These are phyloP conservation scores for Tilletia setariae DNA, from an alignment of 1,284 basidiomycete genomes.

Conservation along the genomic window DNA sequence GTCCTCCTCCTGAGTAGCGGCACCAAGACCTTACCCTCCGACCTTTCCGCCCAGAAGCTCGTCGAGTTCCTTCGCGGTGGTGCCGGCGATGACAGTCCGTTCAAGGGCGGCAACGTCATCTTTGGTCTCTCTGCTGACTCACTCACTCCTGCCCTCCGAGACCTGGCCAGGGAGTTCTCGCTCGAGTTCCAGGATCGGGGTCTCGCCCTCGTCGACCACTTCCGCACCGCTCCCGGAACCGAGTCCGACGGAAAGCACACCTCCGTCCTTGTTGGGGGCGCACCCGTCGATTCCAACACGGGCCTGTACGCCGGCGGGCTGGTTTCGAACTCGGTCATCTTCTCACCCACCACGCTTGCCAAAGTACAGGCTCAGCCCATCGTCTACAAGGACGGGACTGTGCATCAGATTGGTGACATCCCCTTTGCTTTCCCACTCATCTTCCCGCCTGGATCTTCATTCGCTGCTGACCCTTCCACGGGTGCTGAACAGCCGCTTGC, in stretches of 20 bases:
- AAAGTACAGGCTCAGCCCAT: constrained; percentile 58
- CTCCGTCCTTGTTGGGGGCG: constrained; percentile 39
- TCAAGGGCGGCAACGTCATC: constrained; percentile 70
- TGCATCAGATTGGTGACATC: constrained; percentile 71
- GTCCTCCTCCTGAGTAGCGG: constrained; percentile 39
- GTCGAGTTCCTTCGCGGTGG: constrained; percentile 65
- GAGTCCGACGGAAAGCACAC: constrained; percentile 46
- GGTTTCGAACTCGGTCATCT: constrained; percentile 47
- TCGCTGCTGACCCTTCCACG: constrained; percentile 64
- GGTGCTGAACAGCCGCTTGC: constrained; percentile 48
- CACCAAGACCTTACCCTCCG: constrained; percentile 57
- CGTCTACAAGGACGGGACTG: constrained; percentile 70
- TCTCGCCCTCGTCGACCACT: constrained; percentile 57
- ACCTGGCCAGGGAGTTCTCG: constrained; percentile 61
- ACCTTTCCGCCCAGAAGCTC: constrained; percentile 78
- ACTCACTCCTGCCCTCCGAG: constrained; percentile 57
- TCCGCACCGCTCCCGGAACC: constrained; percentile 41
- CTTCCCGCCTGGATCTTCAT: constrained; percentile 64
- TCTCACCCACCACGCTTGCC: constrained; percentile 56
- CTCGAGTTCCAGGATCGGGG: constrained; percentile 59
- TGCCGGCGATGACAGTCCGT: too few relatives aligned
- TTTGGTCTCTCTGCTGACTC: constrained; percentile 68
- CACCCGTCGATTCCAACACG: neutral
- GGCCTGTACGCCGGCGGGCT: constrained; percentile 23
- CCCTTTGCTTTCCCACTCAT: constrained; percentile 80